Evolutionary conservation across 495 filamentous ascomycete species (phyloP).

Genomic region (Achaetomiella virescens): DNA sequence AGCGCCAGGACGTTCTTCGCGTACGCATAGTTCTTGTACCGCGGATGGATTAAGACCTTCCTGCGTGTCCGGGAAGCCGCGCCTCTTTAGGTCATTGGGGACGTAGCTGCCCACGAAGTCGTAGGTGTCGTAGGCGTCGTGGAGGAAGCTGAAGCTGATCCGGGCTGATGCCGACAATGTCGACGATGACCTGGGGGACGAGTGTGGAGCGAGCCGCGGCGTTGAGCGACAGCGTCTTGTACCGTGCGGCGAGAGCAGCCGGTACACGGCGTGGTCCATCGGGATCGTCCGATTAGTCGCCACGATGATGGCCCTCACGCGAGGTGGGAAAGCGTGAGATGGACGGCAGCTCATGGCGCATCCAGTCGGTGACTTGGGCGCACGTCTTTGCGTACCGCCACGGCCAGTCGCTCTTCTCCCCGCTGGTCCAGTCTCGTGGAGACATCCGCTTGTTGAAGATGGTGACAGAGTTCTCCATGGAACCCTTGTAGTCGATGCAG

Average conservation of each 20-base stretch:
- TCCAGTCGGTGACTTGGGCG: conserved; percentile 45
- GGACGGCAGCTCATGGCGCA: conserved; percentile 40
- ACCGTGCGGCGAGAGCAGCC: conserved; percentile 42
- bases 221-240: conserved; percentile 45
- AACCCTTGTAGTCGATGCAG: conserved; percentile 30
- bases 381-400: conserved; percentile 51
- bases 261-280: conserved; percentile 35
- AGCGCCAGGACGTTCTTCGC: conserved; percentile 38
- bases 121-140: conserved; percentile 34
- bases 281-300: conserved; percentile 37
- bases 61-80: conserved; percentile 37
- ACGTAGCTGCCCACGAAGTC: conserved; percentile 39
- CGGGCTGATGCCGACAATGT: conserved; percentile 32
- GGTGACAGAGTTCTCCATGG: conserved; percentile 36
- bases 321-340: conserved; percentile 42
- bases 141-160: conserved; percentile 28
- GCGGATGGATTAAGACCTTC: conserved; percentile 28
- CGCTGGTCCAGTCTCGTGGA: conserved; percentile 20
- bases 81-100: conserved; percentile 38
- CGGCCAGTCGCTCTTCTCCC: conserved; percentile 43
- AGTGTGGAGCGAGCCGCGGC: conserved; percentile 41
- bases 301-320: conserved; percentile 46
- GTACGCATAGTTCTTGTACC: conserved; percentile 45
- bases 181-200: conserved; percentile 38
- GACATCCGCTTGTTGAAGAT: conserved; percentile 42